Evolutionary conservation across 495 filamentous ascomycete species (phyloP), one percentile per base, ranked within the genome.

Genomic region (Podospora pseudopauciseta): DNA sequence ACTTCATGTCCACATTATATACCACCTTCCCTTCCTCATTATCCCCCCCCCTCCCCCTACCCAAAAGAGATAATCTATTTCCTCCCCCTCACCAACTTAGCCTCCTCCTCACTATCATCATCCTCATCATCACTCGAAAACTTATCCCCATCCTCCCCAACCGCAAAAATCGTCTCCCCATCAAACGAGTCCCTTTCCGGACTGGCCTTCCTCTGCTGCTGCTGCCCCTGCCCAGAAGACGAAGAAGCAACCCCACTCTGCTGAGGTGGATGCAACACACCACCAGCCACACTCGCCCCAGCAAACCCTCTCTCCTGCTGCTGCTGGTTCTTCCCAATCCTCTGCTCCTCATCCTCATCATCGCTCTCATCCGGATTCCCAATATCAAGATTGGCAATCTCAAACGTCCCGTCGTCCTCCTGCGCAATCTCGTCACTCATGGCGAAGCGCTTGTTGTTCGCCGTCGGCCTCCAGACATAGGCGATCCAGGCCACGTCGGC

Each of bases 401-500:
- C 96, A 73, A 99, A 98, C 13, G 93, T 95, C 27, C 85, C 86
- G 74, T 98, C 96, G 72, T 99, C 95, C 78, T 99, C 94, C 86
- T 97, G 95, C 6, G 96, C 95, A 74, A 99, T 88, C 87, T 99
- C 95, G 73, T 99, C 95, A 80, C 91, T 94, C 95, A 99, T 99
- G 39, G 95, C 95, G 75, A 99, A 99, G 67, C 95, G 87, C 72
- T 94, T 85, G 81, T 99, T 99, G 78, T 99, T 98, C 54, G 89
- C 94, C 26, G 95, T 97, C 32, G 95, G 95, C 64, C 95, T 85
- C 95, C 95, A 99, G 49, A 99, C 83, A 73, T 98, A 99, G n/a
- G 94, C 92, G 60, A 99, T 86, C 78, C 92, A 97, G 55, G 86
- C 86, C 26, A 99, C 89, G 75, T 98, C 94, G 71, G 90, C 89